Conservation (phyloP, 208 protist genomes). For the Porcisia hertigi region DNA sequence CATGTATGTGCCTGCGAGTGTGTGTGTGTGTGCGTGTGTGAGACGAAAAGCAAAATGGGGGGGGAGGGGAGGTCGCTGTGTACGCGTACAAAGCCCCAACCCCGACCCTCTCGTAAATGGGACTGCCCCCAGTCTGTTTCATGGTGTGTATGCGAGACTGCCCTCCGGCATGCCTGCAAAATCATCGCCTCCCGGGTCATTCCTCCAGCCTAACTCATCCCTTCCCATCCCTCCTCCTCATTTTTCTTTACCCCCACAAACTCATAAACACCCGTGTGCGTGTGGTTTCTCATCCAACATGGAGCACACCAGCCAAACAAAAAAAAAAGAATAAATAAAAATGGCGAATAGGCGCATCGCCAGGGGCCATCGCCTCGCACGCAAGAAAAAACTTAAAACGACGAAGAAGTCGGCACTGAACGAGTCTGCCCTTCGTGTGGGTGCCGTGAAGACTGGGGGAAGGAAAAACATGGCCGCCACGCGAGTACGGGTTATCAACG, state of each 20-base stretch:
- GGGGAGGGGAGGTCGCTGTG: background rate
- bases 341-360: constrained; percentile 52
- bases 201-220: background rate
- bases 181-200: background rate
- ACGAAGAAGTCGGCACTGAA: constrained; percentile 28
- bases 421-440: constrained; percentile 5
- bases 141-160: background rate
- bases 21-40: background rate
- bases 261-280: too few species aligned
- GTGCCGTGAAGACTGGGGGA: constrained; percentile 8
- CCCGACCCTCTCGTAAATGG: background rate
- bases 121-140: background rate
- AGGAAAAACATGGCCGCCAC: constrained; percentile 11
- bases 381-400: constrained; percentile 42
- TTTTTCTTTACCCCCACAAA: too few species aligned
- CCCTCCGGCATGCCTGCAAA: background rate
- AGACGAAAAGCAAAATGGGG: too few species aligned
- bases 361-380: constrained; percentile 27
- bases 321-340: background rate
- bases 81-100: background rate
- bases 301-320: background rate
- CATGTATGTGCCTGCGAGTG: background rate
- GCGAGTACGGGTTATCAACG: constrained; percentile 17
- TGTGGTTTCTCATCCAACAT: too few species aligned
- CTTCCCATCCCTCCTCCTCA: background rate